phyloP scores from a whole-genome alignment of 2,329 filamentous ascomycete species.

The Emergomyces orientalis region DNA sequence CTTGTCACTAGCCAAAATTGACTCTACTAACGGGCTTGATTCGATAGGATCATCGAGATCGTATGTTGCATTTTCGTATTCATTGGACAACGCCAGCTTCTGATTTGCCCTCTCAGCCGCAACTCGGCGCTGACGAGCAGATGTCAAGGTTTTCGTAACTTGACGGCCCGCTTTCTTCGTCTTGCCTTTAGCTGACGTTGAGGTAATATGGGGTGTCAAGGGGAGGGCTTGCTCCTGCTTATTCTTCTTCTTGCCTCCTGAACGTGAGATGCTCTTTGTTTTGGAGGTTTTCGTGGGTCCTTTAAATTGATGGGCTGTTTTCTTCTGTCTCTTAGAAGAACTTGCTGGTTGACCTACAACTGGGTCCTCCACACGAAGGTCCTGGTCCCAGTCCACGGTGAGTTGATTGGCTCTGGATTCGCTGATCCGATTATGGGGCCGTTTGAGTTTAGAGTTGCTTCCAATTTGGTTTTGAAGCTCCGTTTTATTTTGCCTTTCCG shows the following conservation, averaged over 20 bases:
- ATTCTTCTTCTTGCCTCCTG: conserved; percentile 7
- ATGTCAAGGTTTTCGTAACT: conserved; percentile 14
- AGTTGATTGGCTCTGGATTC: conserved; percentile 2
- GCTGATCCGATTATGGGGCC: conserved; percentile 13
- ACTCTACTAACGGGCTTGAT: conserved; percentile 9
- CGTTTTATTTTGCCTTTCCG: not conserved
- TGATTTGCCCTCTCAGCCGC: conserved; percentile 14
- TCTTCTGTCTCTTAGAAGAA: conserved; percentile 10
- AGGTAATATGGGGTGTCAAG: conserved; percentile 8
- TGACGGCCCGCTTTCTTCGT: not conserved
- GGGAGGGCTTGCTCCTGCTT: conserved; percentile 1
- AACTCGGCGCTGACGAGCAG: conserved; percentile 10
- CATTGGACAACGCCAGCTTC: conserved; percentile 12
- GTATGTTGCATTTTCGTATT: conserved; percentile 10
- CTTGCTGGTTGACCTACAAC: not conserved
- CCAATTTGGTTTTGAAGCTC: not conserved
- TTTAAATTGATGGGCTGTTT: not conserved
- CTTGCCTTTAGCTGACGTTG: conserved; percentile 6
- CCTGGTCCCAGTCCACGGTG: conserved; percentile 16
- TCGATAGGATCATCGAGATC: conserved; percentile 17
- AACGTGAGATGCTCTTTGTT: conserved; percentile 1
- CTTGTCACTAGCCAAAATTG: not conserved
- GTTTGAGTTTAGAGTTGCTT: conserved; percentile 14
- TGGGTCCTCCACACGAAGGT: conserved; percentile 13
- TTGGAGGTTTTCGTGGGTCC: conserved; percentile 1